Percentiles rank a stretch among this genome's conserved stretches.
Conservation (phyloP, 2,329 filamentous ascomycete species). For the Lachnellula suecica region DNA sequence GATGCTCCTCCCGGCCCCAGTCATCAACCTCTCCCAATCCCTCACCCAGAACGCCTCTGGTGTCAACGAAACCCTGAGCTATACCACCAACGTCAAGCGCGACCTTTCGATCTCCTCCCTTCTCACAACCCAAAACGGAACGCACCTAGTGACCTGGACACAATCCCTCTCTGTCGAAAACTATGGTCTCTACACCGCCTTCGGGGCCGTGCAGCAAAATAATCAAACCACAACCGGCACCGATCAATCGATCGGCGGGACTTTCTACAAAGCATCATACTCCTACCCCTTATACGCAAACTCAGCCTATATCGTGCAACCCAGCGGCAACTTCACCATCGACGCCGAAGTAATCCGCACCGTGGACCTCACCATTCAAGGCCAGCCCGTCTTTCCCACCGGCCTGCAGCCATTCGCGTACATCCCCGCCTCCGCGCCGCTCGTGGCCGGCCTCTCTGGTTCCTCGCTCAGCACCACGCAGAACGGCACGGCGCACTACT, state of each 20-base stretch:
- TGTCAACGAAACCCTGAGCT: constrained; percentile 58
- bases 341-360: constrained; percentile 48
- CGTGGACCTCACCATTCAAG: constrained; percentile 45
- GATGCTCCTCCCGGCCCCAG: constrained; percentile 37
- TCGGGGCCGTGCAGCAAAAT: constrained; percentile 53
- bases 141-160: constrained; percentile 48
- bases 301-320: constrained; percentile 44
- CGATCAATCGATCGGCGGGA: constrained; percentile 36
- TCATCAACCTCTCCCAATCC: constrained; percentile 49
- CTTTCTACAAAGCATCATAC: constrained; percentile 41
- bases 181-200: constrained; percentile 50
- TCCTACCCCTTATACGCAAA: constrained; percentile 61
- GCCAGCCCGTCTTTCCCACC: constrained; percentile 54
- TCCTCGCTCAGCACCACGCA: constrained; percentile 50
- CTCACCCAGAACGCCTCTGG: constrained; percentile 48
- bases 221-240: constrained; percentile 50
- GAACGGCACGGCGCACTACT: constrained; percentile 57
- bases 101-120: constrained; percentile 51
- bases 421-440: constrained; percentile 23
- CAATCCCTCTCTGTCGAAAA: constrained; percentile 59
- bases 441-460: constrained; percentile 34
- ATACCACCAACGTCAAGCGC: constrained; percentile 56
- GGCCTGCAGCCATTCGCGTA: constrained; percentile 57
- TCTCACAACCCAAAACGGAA: constrained; percentile 48
- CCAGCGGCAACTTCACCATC: constrained; percentile 47